These are phyloP conservation scores for Epichloe uncinata DNA, from an alignment of 2,329 filamentous ascomycete species.

Conservation along the genomic window DNA sequence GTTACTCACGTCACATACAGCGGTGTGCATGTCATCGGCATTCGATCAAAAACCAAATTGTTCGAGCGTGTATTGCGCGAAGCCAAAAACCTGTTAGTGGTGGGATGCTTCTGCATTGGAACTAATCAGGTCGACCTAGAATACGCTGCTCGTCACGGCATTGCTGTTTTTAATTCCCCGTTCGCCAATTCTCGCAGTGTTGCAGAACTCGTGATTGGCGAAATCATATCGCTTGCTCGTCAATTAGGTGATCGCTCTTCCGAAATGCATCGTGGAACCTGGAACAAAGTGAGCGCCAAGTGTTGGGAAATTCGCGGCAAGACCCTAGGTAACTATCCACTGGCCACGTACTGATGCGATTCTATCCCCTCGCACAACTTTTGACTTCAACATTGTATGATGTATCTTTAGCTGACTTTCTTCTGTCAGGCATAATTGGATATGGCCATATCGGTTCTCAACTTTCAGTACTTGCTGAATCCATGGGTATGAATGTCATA, in stretches of 20 bases:
- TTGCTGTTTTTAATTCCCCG: conserved; percentile 97
- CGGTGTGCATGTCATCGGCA: conserved; percentile 93
- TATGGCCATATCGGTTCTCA: conserved; percentile 97
- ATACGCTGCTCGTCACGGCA: conserved; percentile 70
- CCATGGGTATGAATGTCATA: conserved; percentile 96
- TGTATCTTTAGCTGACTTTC: not conserved
- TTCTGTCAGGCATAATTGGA: conserved; percentile 61
- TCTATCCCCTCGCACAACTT: not conserved
- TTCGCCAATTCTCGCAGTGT: conserved; percentile 97
- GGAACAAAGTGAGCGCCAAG: conserved; percentile 94
- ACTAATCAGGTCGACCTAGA: conserved; percentile 90
- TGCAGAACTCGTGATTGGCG: conserved; percentile 86
- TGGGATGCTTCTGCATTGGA: conserved; percentile 98
- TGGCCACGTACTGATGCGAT: not conserved
- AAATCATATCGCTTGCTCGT: conserved; percentile 83
- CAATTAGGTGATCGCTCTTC: conserved; percentile 87
- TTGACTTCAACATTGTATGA: not conserved
- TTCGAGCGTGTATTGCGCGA: conserved; percentile 71
- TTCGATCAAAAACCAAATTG: conserved; percentile 95
- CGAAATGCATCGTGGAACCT: conserved; percentile 86
- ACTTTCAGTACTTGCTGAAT: conserved; percentile 85
- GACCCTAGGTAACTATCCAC: conserved; percentile 54
- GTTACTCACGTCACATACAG: conserved; percentile 28
- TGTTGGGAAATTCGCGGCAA: conserved; percentile 99
- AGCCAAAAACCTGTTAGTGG: conserved; percentile 87